Base-by-base conservation (phyloP, 164 flowering plant genomes). In the Akebia trifoliata region DNA sequence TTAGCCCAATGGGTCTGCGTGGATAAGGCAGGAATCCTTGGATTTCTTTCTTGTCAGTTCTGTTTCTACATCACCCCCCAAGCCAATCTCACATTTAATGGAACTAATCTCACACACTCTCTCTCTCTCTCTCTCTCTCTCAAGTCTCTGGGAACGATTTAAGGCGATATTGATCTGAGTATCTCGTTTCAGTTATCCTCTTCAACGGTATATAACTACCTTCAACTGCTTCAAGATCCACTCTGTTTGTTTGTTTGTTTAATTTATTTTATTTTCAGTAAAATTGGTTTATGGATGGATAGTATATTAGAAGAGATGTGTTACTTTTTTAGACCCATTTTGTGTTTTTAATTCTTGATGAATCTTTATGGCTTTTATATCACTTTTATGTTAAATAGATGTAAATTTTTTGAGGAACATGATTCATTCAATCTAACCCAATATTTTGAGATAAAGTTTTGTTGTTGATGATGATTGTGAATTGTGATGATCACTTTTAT, bases 1-100 rank as follows among this genome's bases (percentile, higher is more conserved):
- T 1, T 3, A 2, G 3, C 10, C 18, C 4, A 63, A 35, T 69
- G 67, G 72, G 38, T 26, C 64, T 54, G 42, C 61, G 44, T 20
- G 40, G 71, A 68, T 68, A 68, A 68, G 71, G 61, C 35, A 25
- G 18, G 34, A 21, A 18, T 15, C 14, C 25, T 8, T 50, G 50
- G 63, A 57, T 53, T 39, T 56, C 24, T 2, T 28, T 14, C 8
- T 31, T 3, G 3, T 7, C 7, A 7, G 14, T 15, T 4, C 8
- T 10, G 8, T 38, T 9, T 3, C 9, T 40, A 17, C 7, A 22
- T 55, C 24, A 6, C 18, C 30, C n/a, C n/a, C n/a, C n/a, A n/a
- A 9, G 4, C 39, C 10, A 8, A 14, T 5, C 18, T 2, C 15
- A 21, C 43, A 9, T 15, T 14, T 24, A 20, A 35, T 24, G 8